A percentile compares a stretch with the other conserved stretches of the same genome.
Evolutionary conservation across 495 filamentous ascomycete species (phyloP).

Genomic region (Filosporella fistucella): DNA sequence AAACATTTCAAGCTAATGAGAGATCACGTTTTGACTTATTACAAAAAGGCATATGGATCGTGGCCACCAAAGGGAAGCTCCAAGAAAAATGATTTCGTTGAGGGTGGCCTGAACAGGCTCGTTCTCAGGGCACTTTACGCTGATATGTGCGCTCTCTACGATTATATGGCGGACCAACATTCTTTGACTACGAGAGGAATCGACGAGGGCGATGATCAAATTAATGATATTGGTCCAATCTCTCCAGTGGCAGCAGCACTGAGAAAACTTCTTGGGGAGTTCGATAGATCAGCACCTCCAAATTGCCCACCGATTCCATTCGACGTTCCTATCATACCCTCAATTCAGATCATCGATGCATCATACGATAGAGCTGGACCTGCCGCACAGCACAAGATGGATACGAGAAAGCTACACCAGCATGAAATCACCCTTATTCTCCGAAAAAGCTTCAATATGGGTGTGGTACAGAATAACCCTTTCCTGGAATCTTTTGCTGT

Average conservation of each 20-base stretch:
- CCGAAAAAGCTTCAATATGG: conserved; percentile 71
- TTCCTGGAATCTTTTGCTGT: conserved; percentile 79
- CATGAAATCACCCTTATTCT: conserved; percentile 73
- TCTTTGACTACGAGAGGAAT: conserved; percentile 47
- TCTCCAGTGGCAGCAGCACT: conserved; percentile 46
- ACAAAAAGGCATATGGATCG: conserved; percentile 77
- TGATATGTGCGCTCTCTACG: conserved; percentile 83
- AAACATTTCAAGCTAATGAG: conserved; percentile 67
- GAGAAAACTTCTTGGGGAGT: conserved; percentile 75
- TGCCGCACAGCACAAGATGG: conserved; percentile 65
- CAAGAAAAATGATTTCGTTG: conserved; percentile 89
- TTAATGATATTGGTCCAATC: conserved; percentile 26
- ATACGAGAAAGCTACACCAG: conserved; percentile 62
- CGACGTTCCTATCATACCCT: conserved; percentile 77
- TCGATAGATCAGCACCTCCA: conserved; percentile 80
- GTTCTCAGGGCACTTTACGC: conserved; percentile 78
- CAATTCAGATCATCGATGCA: conserved; percentile 54
- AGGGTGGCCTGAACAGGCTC: conserved; percentile 77
- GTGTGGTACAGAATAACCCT: conserved; percentile 49
- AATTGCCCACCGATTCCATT: conserved; percentile 90
- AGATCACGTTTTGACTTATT: conserved; percentile 69
- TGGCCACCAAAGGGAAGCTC: conserved; percentile 91
- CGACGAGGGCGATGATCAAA: conserved; percentile 42
- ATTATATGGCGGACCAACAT: conserved; percentile 77
- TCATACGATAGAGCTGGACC: conserved; percentile 56